Evolutionary conservation across 345 rosid genomes (phyloP).

Genomic region (Pistacia vera): DNA sequence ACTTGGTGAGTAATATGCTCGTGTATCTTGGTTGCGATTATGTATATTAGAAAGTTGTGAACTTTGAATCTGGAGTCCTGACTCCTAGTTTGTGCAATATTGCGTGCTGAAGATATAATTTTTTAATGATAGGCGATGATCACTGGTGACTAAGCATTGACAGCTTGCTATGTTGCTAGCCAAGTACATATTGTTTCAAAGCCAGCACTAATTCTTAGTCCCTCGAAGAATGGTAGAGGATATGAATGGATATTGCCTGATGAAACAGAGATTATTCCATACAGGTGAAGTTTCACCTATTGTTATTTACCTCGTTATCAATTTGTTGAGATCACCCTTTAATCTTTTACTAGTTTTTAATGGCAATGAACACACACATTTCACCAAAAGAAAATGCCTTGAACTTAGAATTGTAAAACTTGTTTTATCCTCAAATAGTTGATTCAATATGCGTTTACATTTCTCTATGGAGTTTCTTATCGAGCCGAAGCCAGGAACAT

Average conservation of each 20-base stretch:
- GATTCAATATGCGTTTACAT: background rate
- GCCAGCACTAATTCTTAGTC: constrained; percentile 78
- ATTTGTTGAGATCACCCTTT: background rate
- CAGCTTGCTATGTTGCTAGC: constrained; percentile 98
- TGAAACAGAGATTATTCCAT: constrained; percentile 69
- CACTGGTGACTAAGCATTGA: constrained; percentile 99
- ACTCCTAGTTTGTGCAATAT: background rate
- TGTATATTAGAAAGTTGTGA: background rate
- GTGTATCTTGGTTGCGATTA: background rate
- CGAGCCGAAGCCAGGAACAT: background rate
- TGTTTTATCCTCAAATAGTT: background rate
- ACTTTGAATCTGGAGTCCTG: background rate
- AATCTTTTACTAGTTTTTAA: background rate
- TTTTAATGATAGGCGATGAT: constrained; percentile 79
- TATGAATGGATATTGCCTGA: constrained; percentile 93
- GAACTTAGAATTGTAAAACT: background rate
- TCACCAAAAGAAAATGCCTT: too few species aligned
- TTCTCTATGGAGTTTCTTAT: background rate
- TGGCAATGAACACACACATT: background rate
- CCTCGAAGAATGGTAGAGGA: constrained; percentile 37
- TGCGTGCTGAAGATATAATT: constrained; percentile 8
- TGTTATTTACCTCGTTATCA: background rate
- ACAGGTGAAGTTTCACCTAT: constrained; percentile 50
- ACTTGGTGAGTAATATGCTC: constrained; percentile 62
- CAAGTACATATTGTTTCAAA: constrained; percentile 92